Conservation (phyloP, 768 basidiomycete genomes). For the Leccinellum albellum region DNA sequence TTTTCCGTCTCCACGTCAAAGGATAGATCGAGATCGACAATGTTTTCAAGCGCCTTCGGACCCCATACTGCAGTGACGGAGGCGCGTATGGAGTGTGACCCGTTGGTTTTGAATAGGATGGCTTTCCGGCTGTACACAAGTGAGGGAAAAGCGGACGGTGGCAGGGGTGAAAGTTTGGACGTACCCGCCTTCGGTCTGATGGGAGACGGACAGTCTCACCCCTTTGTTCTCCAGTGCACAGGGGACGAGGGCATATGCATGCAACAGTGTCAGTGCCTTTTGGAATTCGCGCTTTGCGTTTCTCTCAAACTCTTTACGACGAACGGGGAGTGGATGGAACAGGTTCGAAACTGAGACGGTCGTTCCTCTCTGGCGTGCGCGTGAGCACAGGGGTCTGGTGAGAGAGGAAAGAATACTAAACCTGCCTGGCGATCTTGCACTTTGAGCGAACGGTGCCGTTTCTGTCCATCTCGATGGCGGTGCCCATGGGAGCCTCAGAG, state of each 20-base stretch:
- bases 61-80: conserved; percentile 83
- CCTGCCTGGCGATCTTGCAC: conserved; percentile 74
- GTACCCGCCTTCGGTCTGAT: conserved; percentile 68
- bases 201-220: conserved; percentile 71
- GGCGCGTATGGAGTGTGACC: conserved; percentile 54
- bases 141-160: conserved; percentile 1
- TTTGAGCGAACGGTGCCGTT: conserved; percentile 56
- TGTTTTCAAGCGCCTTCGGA: conserved; percentile 67
- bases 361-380: conserved; percentile 72
- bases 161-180: conserved; percentile 15
- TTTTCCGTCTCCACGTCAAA: conserved; percentile 71
- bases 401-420: conserved; percentile 28
- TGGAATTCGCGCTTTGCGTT: conserved; percentile 87
- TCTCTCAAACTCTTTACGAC: conserved; percentile 86
- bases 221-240: conserved; percentile 55
- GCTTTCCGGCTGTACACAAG: conserved; percentile 48
- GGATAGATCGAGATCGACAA: conserved; percentile 67
- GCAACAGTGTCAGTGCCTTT: conserved; percentile 77
- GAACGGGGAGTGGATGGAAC: conserved; percentile 82
- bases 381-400: neutral
- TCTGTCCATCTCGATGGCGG: conserved; percentile 66
- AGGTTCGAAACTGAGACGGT: conserved; percentile 69
- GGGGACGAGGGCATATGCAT: conserved; percentile 87
- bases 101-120: conserved; percentile 70
- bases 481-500: conserved; percentile 72